phyloP scores from a whole-genome alignment of 2,329 filamentous ascomycete species.

The Pseudocercospora eumusae region DNA sequence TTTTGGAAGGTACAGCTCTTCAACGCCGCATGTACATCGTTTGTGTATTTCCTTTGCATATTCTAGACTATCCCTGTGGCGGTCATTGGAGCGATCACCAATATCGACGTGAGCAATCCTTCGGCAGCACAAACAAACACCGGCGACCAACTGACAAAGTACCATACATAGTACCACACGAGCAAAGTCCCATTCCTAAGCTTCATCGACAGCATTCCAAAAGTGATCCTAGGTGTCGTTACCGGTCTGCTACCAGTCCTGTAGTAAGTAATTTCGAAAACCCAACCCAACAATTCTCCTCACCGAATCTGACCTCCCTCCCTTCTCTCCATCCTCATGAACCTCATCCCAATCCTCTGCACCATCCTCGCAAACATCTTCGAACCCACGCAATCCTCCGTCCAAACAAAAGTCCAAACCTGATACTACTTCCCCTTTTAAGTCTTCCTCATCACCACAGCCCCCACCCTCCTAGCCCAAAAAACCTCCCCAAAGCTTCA shows the following conservation, averaged over 20 bases:
- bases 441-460: constrained; percentile 40
- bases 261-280: neutral
- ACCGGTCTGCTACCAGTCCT: constrained; percentile 48
- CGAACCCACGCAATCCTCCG: constrained; percentile 43
- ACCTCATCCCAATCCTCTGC: constrained; percentile 48
- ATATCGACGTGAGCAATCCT: constrained; percentile 40
- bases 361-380: constrained; percentile 32
- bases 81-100: constrained; percentile 48
- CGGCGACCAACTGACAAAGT: constrained; percentile 15
- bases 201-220: constrained; percentile 48
- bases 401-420: constrained; percentile 42
- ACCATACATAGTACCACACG: constrained; percentile 42
- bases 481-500: constrained; percentile 40
- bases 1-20: constrained; percentile 35
- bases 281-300: no score
- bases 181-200: constrained; percentile 42
- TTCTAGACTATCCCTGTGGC: constrained; percentile 52
- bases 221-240: constrained; percentile 47
- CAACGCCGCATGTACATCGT: constrained; percentile 41
- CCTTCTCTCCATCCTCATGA: constrained; percentile 48
- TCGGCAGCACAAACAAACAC: neutral
- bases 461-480: constrained; percentile 36
- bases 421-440: constrained; percentile 45
- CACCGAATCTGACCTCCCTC: neutral
- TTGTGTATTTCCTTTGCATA: constrained; percentile 47